These are phyloP conservation scores for Scutellaria baicalensis DNA, from an alignment of 257 asterid species.

Conservation along the genomic window DNA sequence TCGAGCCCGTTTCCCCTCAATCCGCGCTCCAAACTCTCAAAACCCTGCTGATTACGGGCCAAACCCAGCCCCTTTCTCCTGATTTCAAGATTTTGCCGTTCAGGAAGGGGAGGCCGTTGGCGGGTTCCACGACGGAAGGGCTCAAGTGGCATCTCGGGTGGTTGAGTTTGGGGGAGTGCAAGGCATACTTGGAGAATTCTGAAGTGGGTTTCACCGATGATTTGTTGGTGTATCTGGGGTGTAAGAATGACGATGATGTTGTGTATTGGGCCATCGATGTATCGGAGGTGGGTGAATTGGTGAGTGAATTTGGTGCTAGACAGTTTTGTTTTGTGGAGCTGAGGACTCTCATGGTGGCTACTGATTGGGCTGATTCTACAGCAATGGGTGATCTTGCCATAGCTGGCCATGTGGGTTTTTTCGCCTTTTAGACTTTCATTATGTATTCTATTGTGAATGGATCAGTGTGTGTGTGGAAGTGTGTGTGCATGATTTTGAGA, in stretches of 20 bases:
- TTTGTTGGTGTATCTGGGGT: constrained; percentile 72
- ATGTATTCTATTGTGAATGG: neutral
- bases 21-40: constrained; percentile 69
- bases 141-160: constrained; percentile 75
- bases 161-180: constrained; percentile 69
- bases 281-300: constrained; percentile 62
- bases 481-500: neutral
- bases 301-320: constrained; percentile 46
- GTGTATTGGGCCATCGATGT: constrained; percentile 95
- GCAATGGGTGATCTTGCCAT: constrained; percentile 85
- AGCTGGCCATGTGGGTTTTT: constrained; percentile 84
- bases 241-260: constrained; percentile 44
- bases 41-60: constrained; percentile 43
- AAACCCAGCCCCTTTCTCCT: constrained; percentile 37
- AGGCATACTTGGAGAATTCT: constrained; percentile 47
- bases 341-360: constrained; percentile 96
- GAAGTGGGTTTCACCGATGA: constrained; percentile 60
- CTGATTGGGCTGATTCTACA: constrained; percentile 78
- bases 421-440: neutral
- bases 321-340: constrained; percentile 80
- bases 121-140: constrained; percentile 46
- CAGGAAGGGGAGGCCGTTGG: constrained; percentile 77
- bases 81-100: constrained; percentile 76
- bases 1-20: constrained; percentile 60
- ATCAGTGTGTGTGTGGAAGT: neutral